Percentiles rank a stretch among this genome's conserved stretches.
Evolutionary conservation across 2,329 filamentous ascomycete species (phyloP).

Genomic region (Fonsecaea monophora): DNA sequence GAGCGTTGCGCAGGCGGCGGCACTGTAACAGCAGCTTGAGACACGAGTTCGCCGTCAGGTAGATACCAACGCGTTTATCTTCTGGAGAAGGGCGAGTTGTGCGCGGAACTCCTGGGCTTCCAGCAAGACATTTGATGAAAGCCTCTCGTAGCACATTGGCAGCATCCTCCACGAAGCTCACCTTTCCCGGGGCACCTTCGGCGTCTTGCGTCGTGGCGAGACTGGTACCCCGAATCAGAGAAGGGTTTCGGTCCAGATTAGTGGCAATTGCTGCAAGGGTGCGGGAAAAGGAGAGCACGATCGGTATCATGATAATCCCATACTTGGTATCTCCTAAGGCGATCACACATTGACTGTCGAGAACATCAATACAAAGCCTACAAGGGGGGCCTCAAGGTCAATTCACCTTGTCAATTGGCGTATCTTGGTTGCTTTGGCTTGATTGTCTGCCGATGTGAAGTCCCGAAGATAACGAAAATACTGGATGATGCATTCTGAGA

Average conservation of each 20-base stretch:
- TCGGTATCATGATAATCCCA: slow-evolving; percentile 81
- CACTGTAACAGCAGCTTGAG: slow-evolving; percentile 88
- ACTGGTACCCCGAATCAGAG: slow-evolving; percentile 66
- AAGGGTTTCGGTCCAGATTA: slow-evolving; percentile 78
- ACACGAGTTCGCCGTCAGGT: slow-evolving; percentile 89
- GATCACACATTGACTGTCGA: slow-evolving; percentile 75
- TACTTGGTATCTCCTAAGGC: slow-evolving; percentile 80
- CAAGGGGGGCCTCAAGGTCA: slow-evolving; percentile 1
- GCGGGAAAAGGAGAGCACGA: slow-evolving; percentile 80
- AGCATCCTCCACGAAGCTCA: slow-evolving; percentile 83
- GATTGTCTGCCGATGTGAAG: slow-evolving; percentile 36
- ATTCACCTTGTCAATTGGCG: slow-evolving; percentile 37
- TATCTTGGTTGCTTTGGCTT: slow-evolving; percentile 38
- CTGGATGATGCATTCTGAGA: slow-evolving; percentile 37
- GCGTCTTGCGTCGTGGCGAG: slow-evolving; percentile 44
- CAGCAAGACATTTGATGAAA: slow-evolving; percentile 83
- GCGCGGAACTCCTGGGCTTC: slow-evolving; percentile 55
- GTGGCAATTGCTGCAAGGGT: slow-evolving; percentile 83
- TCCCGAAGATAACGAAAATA: slow-evolving; percentile 42
- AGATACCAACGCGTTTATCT: slow-evolving; percentile 86
- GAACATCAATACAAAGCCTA: slow-evolving; percentile 3
- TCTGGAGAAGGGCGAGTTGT: slow-evolving; percentile 66
- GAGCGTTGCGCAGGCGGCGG: slow-evolving; percentile 79
- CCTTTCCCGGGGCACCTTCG: slow-evolving; percentile 70
- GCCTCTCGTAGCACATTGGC: slow-evolving; percentile 89